Conservation (phyloP, 331 rosid genomes). For the Prunus yedoensis region DNA sequence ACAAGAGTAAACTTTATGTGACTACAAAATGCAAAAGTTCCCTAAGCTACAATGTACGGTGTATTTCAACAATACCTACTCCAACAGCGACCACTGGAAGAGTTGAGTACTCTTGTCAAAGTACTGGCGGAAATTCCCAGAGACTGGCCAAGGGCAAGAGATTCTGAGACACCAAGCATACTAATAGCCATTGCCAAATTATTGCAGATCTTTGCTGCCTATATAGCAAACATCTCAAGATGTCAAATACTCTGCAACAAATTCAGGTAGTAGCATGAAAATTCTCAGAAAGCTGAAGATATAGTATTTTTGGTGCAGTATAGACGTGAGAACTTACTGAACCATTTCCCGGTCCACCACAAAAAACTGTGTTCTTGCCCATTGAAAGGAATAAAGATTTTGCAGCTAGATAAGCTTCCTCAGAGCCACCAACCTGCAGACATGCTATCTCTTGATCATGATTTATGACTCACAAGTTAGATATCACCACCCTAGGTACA, state of each 20-base stretch:
- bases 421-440: constrained; percentile 83
- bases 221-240: constrained; percentile 18
- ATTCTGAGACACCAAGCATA: constrained; percentile 95
- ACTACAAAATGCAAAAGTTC: neutral
- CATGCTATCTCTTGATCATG: constrained; percentile 23
- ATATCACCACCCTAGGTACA: neutral
- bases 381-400: constrained; percentile 63
- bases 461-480: constrained; percentile 20
- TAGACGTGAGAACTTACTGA: constrained; percentile 56
- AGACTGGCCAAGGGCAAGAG: constrained; percentile 89
- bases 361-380: constrained; percentile 79
- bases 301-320: neutral
- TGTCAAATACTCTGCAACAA: constrained; percentile 7
- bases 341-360: constrained; percentile 90
- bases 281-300: neutral
- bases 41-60: neutral
- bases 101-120: constrained; percentile 76
- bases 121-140: constrained; percentile 76
- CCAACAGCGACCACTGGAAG: constrained; percentile 97
- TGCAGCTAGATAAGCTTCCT: constrained; percentile 72
- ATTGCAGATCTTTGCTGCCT: constrained; percentile 96
- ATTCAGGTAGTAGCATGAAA: constrained; percentile 1
- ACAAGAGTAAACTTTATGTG: no score
- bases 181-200: constrained; percentile 92
- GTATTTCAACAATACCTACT: constrained; percentile 59